A percentile compares a stretch with the other conserved stretches of the same genome.
Evolutionary conservation across 352 stramenopile species (phyloP).

Genomic region (Globisporangium middletonii): DNA sequence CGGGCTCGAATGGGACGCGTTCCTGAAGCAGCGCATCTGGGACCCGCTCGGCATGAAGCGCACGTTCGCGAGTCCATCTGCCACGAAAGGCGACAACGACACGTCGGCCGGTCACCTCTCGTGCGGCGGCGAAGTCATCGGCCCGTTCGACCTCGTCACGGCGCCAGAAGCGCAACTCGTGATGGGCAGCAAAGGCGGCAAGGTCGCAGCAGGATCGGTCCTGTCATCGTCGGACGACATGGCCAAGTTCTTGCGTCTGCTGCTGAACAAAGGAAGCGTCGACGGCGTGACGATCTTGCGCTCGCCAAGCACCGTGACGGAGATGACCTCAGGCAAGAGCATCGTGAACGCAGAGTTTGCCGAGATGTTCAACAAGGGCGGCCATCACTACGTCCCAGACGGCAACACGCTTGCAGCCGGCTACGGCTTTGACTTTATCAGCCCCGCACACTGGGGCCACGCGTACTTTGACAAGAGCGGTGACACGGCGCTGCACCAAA

Average conservation of each 20-base stretch:
- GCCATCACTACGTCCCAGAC: constrained; percentile 40
- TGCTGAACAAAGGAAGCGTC: constrained; percentile 61
- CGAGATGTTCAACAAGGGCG: constrained; percentile 30
- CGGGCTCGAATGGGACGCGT: constrained; percentile 40
- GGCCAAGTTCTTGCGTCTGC: constrained; percentile 41
- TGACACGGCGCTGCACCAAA: constrained; percentile 48
- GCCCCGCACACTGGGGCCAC: constrained; percentile 47
- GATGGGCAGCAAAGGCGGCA: constrained; percentile 12
- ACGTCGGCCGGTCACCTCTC: constrained; percentile 39
- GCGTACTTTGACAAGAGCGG: constrained; percentile 67
- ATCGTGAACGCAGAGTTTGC: constrained; percentile 27
- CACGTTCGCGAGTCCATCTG: constrained; percentile 35
- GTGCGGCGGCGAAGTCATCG: constrained; percentile 34
- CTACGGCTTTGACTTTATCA: constrained; percentile 63
- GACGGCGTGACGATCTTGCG: constrained; percentile 41
- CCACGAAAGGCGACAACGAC: constrained; percentile 20
- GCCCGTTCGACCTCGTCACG: constrained; percentile 36
- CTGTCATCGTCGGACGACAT: constrained; percentile 52
- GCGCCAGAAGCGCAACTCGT: constrained; percentile 28
- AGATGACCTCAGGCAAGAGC: constrained; percentile 60
- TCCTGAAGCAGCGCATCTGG: constrained; percentile 43
- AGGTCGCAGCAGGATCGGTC: constrained; percentile 36
- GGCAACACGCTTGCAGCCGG: constrained; percentile 46
- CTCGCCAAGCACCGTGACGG: constrained; percentile 29
- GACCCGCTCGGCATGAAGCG: constrained; percentile 50